phyloP scores from a whole-genome alignment of 2,329 filamentous ascomycete genomes.

The Clathrospora elynae region DNA sequence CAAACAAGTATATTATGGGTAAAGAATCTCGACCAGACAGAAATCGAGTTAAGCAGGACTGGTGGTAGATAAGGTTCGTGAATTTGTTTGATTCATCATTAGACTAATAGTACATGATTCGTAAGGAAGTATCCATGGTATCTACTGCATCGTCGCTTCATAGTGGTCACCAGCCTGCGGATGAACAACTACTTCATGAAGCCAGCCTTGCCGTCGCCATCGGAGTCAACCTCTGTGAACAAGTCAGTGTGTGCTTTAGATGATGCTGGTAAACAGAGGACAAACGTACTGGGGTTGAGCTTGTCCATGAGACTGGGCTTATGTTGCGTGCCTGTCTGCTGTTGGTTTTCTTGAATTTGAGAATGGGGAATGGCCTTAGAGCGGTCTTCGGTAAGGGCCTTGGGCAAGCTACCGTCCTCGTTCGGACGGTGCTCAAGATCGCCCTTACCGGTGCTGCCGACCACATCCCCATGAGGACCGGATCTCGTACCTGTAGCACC shows the following conservation, averaged over 20 bases:
- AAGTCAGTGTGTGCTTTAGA: neutral
- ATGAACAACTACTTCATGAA: slow-evolving; percentile 57
- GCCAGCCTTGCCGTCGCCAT: slow-evolving; percentile 62
- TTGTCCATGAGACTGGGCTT: slow-evolving; percentile 60
- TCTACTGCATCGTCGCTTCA: slow-evolving; percentile 7
- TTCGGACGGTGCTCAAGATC: slow-evolving; percentile 15
- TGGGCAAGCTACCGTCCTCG: slow-evolving; percentile 17
- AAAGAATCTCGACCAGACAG: no score
- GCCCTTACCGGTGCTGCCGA: slow-evolving; percentile 9
- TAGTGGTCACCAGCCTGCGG: slow-evolving; percentile 15
- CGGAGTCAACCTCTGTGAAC: slow-evolving; percentile 49
- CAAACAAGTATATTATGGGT: no score
- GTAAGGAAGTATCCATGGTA: slow-evolving; percentile 14
- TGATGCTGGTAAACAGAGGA: no score
- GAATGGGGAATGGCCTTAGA: slow-evolving; percentile 21
- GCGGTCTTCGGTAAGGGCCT: slow-evolving; percentile 16
- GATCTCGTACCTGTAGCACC: slow-evolving; percentile 17
- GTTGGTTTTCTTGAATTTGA: slow-evolving; percentile 23
- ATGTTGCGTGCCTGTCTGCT: slow-evolving; percentile 22
- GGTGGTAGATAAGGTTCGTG: no score
- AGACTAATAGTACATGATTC: slow-evolving; percentile 17
- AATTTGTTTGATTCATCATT: slow-evolving; percentile 10
- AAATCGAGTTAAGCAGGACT: no score
- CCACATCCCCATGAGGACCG: slow-evolving; percentile 5
- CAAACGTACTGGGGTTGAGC: slow-evolving; percentile 56